Percentiles rank a stretch among this genome's conserved stretches.
phyloP scores from a whole-genome alignment of 2,329 filamentous ascomycete genomes.

The Pseudogymnoascus sp. region DNA sequence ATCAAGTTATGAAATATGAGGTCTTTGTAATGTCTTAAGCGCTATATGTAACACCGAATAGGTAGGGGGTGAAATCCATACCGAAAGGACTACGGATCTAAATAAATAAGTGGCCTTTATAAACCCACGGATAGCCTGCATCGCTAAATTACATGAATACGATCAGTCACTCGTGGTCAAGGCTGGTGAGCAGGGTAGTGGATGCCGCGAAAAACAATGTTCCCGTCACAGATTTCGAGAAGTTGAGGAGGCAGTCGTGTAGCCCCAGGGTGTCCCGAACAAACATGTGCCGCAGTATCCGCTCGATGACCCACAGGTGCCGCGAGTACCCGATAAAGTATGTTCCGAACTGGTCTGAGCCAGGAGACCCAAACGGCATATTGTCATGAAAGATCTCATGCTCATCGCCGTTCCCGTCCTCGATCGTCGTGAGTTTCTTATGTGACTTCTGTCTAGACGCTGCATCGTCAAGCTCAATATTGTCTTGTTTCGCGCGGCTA shows the following conservation, averaged over 20 bases:
- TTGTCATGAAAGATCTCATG: slow-evolving; percentile 50
- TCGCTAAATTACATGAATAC: too few species aligned
- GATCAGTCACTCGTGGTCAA: neutral
- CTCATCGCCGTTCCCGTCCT: slow-evolving; percentile 40
- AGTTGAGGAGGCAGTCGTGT: slow-evolving; percentile 50
- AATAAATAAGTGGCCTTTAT: too few species aligned
- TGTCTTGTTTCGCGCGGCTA: slow-evolving; percentile 51
- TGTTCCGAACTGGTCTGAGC: slow-evolving; percentile 44
- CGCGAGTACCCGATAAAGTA: slow-evolving; percentile 52
- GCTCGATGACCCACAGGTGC: slow-evolving; percentile 49
- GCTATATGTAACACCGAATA: too few species aligned
- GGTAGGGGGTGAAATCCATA: too few species aligned
- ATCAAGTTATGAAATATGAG: too few species aligned
- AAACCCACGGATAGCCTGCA: too few species aligned
- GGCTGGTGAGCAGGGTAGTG: slow-evolving; percentile 29
- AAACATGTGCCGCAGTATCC: slow-evolving; percentile 53
- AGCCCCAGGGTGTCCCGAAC: slow-evolving; percentile 44
- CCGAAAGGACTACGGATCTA: too few species aligned
- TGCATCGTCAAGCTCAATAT: slow-evolving; percentile 48
- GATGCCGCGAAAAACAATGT: slow-evolving; percentile 47
- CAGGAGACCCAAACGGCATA: slow-evolving; percentile 53
- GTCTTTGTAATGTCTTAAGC: too few species aligned
- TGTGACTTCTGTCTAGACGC: slow-evolving; percentile 40
- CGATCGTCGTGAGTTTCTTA: slow-evolving; percentile 48
- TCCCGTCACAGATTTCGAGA: slow-evolving; percentile 45